These are phyloP conservation scores for Psilocybe tampanensis DNA, from an alignment of 768 basidiomycete genomes.

Conservation along the genomic window DNA sequence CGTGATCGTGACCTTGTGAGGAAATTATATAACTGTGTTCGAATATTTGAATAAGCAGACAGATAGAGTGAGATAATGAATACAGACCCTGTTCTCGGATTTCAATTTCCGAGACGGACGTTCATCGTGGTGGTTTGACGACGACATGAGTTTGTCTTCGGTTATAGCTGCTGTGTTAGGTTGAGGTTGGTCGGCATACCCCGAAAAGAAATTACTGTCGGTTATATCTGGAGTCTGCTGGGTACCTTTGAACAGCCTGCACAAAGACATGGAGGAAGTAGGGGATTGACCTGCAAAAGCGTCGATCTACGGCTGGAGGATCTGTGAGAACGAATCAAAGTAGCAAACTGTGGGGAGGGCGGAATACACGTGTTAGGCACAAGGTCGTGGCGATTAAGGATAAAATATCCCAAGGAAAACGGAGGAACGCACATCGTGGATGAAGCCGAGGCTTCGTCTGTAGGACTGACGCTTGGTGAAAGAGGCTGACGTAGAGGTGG, in stretches of 20 bases:
- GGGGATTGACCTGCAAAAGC: constrained; percentile 29
- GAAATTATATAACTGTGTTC: constrained; percentile 60
- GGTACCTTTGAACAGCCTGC: constrained; percentile 16
- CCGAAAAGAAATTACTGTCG: constrained; percentile 27
- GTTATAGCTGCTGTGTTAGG: constrained; percentile 16
- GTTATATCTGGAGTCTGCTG: constrained; percentile 18
- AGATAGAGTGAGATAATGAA: background rate
- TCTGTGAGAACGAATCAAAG: constrained; percentile 44
- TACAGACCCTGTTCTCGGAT: constrained; percentile 48
- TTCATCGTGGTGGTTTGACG: constrained; percentile 37
- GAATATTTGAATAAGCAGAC: background rate
- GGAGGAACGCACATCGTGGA: constrained; percentile 15
- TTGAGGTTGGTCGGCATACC: constrained; percentile 33
- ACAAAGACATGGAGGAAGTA: constrained; percentile 17
- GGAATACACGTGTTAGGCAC: constrained; percentile 54
- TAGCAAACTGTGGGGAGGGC: constrained; percentile 36
- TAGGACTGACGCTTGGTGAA: background rate
- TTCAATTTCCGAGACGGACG: constrained; percentile 42
- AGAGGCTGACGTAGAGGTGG: constrained; percentile 9
- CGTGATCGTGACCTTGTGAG: constrained; percentile 63
- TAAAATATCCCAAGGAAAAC: constrained; percentile 8
- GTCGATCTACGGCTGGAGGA: constrained; percentile 28
- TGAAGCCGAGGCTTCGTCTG: constrained; percentile 8
- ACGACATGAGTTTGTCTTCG: constrained; percentile 17
- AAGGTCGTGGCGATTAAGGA: constrained; percentile 11